These are phyloP conservation scores for Xanthoconium separans DNA, from an alignment of 1,284 basidiomycete genomes.

Conservation along the genomic window DNA sequence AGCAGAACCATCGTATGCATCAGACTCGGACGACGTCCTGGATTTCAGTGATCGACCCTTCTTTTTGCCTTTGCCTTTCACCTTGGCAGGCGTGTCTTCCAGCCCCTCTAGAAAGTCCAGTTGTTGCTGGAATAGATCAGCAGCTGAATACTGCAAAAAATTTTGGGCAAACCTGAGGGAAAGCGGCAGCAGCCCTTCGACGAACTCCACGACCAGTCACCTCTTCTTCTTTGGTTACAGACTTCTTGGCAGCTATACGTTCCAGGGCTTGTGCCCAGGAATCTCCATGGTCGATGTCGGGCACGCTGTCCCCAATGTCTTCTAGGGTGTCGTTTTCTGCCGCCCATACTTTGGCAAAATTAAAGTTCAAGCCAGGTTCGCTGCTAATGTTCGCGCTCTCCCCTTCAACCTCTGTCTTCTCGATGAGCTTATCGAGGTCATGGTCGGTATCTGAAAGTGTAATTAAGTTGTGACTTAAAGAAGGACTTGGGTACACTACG, in stretches of 20 bases:
- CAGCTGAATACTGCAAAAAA: neutral
- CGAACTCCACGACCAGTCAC: slow-evolving; percentile 68
- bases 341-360: slow-evolving; percentile 88
- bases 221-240: slow-evolving; percentile 47
- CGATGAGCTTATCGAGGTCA: slow-evolving; percentile 80
- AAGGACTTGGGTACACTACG: slow-evolving; percentile 25
- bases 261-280: slow-evolving; percentile 77
- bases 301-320: slow-evolving; percentile 56
- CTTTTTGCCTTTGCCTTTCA: slow-evolving; percentile 28
- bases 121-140: slow-evolving; percentile 30
- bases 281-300: slow-evolving; percentile 53
- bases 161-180: slow-evolving; percentile 46
- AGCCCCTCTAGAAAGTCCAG: slow-evolving; percentile 31
- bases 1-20: slow-evolving; percentile 27
- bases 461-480: slow-evolving; percentile 61
- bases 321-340: slow-evolving; percentile 68
- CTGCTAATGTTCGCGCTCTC: slow-evolving; percentile 50
- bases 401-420: slow-evolving; percentile 76
- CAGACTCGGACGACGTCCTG: slow-evolving; percentile 30
- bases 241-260: slow-evolving; percentile 57
- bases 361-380: slow-evolving; percentile 58
- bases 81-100: slow-evolving; percentile 27
- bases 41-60: slow-evolving; percentile 25
- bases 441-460: slow-evolving; percentile 62
- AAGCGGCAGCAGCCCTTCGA: slow-evolving; percentile 60